Percentiles rank a stretch among this genome's conserved stretches.
Evolutionary conservation across 2,329 filamentous ascomycete species (phyloP).

Genomic region (Neophaeococcomyces aloes): DNA sequence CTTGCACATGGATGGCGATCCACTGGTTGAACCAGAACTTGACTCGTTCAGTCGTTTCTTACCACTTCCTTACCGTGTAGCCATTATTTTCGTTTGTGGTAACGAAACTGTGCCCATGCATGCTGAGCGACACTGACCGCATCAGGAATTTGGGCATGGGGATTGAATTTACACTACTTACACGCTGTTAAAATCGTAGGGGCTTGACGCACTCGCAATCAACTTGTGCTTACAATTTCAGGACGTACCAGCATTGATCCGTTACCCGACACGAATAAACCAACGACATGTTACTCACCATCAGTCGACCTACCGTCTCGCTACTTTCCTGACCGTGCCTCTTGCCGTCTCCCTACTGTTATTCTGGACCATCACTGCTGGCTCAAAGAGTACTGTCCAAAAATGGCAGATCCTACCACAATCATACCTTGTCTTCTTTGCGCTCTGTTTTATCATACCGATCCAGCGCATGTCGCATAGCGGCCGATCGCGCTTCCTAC

Average conservation of each 20-base stretch:
- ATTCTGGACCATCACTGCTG: conserved; percentile 75
- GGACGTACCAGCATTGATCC: conserved; percentile 75
- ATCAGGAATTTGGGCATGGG: conserved; percentile 89
- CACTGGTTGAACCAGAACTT: conserved; percentile 34
- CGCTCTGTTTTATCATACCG: conserved; percentile 62
- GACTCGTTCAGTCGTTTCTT: conserved; percentile 81
- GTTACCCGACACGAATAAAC: conserved; percentile 67
- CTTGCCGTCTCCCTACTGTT: conserved; percentile 61
- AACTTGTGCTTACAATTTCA: no score
- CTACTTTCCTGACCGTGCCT: conserved; percentile 61
- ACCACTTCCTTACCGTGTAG: conserved; percentile 80
- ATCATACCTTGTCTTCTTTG: conserved; percentile 63
- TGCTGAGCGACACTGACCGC: conserved; percentile 5
- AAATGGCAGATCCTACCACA: conserved; percentile 80
- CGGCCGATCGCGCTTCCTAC: conserved; percentile 65
- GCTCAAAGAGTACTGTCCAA: conserved; percentile 57
- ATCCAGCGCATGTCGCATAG: conserved; percentile 56
- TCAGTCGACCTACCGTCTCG: conserved; percentile 75
- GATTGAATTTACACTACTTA: conserved; percentile 80
- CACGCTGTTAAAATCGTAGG: conserved; percentile 67
- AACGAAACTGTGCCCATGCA: conserved; percentile 24
- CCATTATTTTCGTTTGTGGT: conserved; percentile 78
- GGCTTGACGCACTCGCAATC: no score
- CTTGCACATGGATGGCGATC: conserved; percentile 21
- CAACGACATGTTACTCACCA: conserved; percentile 64